phyloP scores from a whole-genome alignment of 495 filamentous ascomycete genomes.

The Penicillium pancosmium region DNA sequence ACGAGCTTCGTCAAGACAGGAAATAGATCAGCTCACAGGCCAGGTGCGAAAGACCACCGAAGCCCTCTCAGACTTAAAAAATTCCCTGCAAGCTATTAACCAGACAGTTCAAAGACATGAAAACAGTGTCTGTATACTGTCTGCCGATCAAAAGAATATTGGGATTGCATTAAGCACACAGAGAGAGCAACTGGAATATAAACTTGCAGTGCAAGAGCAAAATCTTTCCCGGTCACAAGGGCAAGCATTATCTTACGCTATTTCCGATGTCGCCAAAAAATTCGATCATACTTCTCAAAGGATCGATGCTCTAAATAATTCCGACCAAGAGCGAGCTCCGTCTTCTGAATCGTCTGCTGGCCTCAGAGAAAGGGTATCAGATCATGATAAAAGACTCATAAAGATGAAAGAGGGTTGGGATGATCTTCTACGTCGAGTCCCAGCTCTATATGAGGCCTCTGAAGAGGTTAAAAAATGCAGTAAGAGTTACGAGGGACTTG shows the following conservation, averaged over 20 bases:
- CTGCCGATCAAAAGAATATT: neutral
- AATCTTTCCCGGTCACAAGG: neutral
- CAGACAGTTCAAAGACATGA: neutral
- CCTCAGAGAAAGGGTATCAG: neutral
- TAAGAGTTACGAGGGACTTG: constrained; percentile 15
- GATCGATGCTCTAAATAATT: neutral
- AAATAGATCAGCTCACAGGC: neutral
- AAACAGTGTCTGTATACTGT: neutral
- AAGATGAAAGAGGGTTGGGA: neutral
- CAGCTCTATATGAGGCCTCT: neutral
- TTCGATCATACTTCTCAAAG: neutral
- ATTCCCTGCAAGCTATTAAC: neutral
- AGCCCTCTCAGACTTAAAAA: neutral
- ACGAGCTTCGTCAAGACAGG: neutral
- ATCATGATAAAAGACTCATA: neutral
- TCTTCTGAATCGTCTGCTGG: neutral
- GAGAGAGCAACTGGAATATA: neutral
- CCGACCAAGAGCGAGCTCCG: neutral
- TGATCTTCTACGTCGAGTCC: neutral
- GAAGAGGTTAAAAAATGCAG: neutral
- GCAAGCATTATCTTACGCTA: neutral
- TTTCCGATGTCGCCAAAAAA: neutral
- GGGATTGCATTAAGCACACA: neutral
- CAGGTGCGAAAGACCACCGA: neutral
- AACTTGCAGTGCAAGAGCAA: neutral